A percentile compares a stretch with the other conserved stretches of the same genome.
Evolutionary conservation across 1,284 basidiomycete species (phyloP).

Genomic region (Ceratobasidium sp.): DNA sequence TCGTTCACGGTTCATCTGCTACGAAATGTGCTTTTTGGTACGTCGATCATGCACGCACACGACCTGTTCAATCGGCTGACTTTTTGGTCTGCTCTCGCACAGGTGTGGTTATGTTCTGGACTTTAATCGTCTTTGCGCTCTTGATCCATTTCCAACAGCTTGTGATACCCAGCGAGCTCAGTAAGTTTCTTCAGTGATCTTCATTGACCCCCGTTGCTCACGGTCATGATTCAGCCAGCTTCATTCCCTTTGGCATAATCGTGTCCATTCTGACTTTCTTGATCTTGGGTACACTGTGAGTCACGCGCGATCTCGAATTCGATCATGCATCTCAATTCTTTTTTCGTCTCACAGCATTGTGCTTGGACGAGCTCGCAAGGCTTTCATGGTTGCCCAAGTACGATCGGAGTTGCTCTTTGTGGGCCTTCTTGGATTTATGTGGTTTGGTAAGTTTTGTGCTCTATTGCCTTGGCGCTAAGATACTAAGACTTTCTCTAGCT

Average conservation of each 20-base stretch:
- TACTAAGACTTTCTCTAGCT: constrained; percentile 57
- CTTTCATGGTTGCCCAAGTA: constrained; percentile 58
- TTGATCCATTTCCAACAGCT: constrained; percentile 44
- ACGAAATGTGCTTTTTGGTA: constrained; percentile 26
- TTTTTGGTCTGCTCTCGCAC: constrained; percentile 28
- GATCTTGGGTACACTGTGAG: constrained; percentile 73
- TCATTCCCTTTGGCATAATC: constrained; percentile 83
- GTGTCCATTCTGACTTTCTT: constrained; percentile 74
- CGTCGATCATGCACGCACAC: background rate
- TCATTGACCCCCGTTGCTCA: constrained; percentile 20
- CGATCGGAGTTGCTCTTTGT: constrained; percentile 75
- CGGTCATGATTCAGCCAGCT: constrained; percentile 70
- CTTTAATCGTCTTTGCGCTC: constrained; percentile 45
- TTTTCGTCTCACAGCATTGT: constrained; percentile 33
- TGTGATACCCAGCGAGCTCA: constrained; percentile 41
- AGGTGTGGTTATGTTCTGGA: constrained; percentile 45
- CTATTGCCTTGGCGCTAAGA: constrained; percentile 17
- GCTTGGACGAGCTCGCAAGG: constrained; percentile 34
- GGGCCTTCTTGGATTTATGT: constrained; percentile 76
- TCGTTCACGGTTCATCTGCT: constrained; percentile 41
- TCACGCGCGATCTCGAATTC: constrained; percentile 43
- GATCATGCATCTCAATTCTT: background rate
- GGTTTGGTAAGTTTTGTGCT: constrained; percentile 68
- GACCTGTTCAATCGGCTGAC: no score
- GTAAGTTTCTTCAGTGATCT: constrained; percentile 18